phyloP scores from a whole-genome alignment of 768 basidiomycete genomes.

The Podaxis carcinomalis region DNA sequence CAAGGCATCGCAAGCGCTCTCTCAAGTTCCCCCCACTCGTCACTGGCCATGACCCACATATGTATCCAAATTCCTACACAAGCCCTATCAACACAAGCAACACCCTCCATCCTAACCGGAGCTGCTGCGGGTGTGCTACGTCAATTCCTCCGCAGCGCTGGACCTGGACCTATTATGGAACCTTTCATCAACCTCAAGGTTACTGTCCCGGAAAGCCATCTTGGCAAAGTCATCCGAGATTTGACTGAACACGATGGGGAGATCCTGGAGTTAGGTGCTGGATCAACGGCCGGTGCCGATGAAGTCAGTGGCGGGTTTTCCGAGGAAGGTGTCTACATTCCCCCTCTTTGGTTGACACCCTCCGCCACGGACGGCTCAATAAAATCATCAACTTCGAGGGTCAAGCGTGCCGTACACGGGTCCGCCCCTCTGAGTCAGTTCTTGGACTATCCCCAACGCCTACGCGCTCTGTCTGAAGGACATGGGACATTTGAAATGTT shows the following conservation, averaged over 20 bases:
- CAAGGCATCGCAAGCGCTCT: conserved; percentile 69
- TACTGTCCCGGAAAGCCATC: conserved; percentile 56
- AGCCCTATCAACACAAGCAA: conserved; percentile 32
- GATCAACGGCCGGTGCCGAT: conserved; percentile 27
- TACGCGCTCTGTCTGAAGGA: conserved; percentile 80
- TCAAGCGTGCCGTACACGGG: conserved; percentile 66
- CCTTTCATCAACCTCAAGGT: conserved; percentile 72
- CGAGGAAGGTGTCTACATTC: conserved; percentile 68
- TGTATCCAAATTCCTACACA: conserved; percentile 50
- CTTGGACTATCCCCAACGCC: conserved; percentile 73
- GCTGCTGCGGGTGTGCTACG: conserved; percentile 65
- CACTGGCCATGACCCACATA: conserved; percentile 63
- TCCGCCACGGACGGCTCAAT: conserved; percentile 27
- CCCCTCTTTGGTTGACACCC: conserved; percentile 73
- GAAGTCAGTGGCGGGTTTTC: conserved; percentile 43
- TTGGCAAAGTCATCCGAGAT: conserved; percentile 80
- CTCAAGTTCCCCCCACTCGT: conserved; percentile 76
- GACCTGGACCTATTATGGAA: conserved; percentile 73
- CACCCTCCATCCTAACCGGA: conserved; percentile 55
- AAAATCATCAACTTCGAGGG: conserved; percentile 18
- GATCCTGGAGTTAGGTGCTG: conserved; percentile 59
- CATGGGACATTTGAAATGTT: conserved; percentile 79
- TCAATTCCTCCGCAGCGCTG: conserved; percentile 53
- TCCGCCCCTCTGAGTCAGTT: conserved; percentile 76
- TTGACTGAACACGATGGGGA: conserved; percentile 84